Evolutionary conservation across 2,329 filamentous ascomycete species (phyloP).

Genomic region (Plectosphaerella cucumerina): DNA sequence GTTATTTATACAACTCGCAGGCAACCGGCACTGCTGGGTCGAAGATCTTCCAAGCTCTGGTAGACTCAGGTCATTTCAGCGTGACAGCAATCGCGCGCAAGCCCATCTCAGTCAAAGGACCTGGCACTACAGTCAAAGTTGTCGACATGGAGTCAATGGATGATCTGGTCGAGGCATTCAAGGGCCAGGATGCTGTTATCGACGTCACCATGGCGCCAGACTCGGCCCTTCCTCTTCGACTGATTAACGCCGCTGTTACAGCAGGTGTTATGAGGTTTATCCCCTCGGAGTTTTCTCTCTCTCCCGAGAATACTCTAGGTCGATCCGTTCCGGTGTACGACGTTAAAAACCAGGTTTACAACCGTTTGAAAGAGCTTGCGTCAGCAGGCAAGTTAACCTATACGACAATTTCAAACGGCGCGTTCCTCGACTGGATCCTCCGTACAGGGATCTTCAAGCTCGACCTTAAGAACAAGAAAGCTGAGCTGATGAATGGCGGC

Average conservation of each 20-base stretch:
- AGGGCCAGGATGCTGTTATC: constrained; percentile 54
- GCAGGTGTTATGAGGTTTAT: constrained; percentile 60
- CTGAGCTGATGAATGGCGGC: constrained; percentile 19
- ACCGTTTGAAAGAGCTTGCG: constrained; percentile 18
- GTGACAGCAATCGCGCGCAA: constrained; percentile 52
- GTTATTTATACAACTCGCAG: constrained; percentile 3
- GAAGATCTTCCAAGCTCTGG: constrained; percentile 22
- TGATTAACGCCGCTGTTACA: constrained; percentile 52
- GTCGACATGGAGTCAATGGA: constrained; percentile 44
- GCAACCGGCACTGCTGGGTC: constrained; percentile 29
- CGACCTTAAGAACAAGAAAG: constrained; percentile 16
- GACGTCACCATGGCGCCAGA: constrained; percentile 20
- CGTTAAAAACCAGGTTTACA: constrained; percentile 12
- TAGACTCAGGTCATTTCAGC: constrained; percentile 29
- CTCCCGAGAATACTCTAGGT: constrained; percentile 20
- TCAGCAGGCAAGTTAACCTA: constrained; percentile 16
- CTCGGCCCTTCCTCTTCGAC: constrained; percentile 37
- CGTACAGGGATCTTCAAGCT: constrained; percentile 15
- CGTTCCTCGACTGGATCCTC: constrained; percentile 25
- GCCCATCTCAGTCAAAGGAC: constrained; percentile 22
- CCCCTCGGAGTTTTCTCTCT: constrained; percentile 51
- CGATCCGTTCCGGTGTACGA: constrained; percentile 14
- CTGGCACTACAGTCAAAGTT: constrained; percentile 29
- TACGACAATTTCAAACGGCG: constrained; percentile 21
- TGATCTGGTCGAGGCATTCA: constrained; percentile 45